Base-by-base conservation (phyloP, 2,329 filamentous ascomycete species). In the Stenocarpella maydis region DNA sequence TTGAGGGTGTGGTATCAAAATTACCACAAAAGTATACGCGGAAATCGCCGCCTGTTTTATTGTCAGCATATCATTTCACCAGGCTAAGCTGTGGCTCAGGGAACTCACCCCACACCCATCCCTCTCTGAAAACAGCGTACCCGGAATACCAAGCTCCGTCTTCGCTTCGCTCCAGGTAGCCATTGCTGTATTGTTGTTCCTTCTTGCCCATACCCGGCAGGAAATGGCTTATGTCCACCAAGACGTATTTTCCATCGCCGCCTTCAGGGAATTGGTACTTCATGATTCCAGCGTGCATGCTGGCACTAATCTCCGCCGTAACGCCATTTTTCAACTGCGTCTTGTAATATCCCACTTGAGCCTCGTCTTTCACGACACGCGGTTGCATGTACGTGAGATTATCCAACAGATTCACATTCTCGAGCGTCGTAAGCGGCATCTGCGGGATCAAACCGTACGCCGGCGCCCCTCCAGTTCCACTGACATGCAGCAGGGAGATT, bases 401-500 rank as follows among this genome's bases (percentile, higher is more conserved):
- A 6, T 79, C 81, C 24, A 91, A 77, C 3, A 88, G 88, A 67
- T 91, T 85, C 7, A 73, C 75, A 54, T 88, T 77, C 17, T 75
- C 76, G 0, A 86, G 86, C 0, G 84, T 74, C 1, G 49, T 41
- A 19, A 87, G 76, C 0, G 87, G 88, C 77, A 90, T 82, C 77
- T 90, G 88, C 1, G 86, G 81, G 49, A 90, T 85, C 1, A 91
- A 87, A 3, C 90, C 90, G 71, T 92, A 92, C 76, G 91, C 92
- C 1, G 90, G 89, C 2, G 88, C 88, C 1, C 90, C 90, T 14
- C 90, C 90, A 0, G 89, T 92, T 7, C 89, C 89, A 69, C 85
- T 87, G 74, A 90, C 88, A 73, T 91, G 89, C 74, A 91, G 86
- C 83, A 91, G 82, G 67, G 85, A 87, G 76, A 90, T 89, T n/a